A percentile compares a stretch with the other conserved stretches of the same genome.
phyloP scores from a whole-genome alignment of 2,329 filamentous ascomycete species.

The Neurospora sp. region DNA sequence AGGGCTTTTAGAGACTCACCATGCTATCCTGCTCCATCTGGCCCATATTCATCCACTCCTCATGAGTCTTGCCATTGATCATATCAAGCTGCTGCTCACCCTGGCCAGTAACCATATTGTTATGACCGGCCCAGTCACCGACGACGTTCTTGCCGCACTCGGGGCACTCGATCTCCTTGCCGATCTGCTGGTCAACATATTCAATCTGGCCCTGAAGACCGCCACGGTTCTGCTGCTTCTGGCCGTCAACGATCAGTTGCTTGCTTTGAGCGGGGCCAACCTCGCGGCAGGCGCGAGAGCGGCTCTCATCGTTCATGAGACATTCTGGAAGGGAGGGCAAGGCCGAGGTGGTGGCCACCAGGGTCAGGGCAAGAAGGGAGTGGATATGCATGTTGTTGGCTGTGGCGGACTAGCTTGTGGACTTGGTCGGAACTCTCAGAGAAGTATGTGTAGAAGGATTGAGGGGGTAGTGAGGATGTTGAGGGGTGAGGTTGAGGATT shows the following conservation, averaged over 20 bases:
- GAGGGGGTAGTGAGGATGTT: neutral
- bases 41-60: neutral
- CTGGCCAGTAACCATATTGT: neutral
- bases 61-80: neutral
- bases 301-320: neutral
- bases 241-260: neutral
- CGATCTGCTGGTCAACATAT: neutral
- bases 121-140: neutral
- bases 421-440: neutral
- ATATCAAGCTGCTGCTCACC: neutral
- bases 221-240: neutral
- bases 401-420: neutral
- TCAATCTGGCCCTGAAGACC: neutral
- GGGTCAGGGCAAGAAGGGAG: neutral
- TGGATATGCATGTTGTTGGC: neutral
- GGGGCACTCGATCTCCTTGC: neutral
- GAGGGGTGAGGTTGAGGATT: neutral
- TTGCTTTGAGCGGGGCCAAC: neutral
- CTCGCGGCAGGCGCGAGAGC: neutral
- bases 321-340: neutral
- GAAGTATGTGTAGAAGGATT: neutral
- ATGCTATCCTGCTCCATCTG: neutral
- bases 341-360: neutral
- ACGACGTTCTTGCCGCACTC: neutral
- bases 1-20: neutral